Evolutionary conservation across 139 green algal genomes (phyloP).

Genomic region (Tetraselmis chui): DNA sequence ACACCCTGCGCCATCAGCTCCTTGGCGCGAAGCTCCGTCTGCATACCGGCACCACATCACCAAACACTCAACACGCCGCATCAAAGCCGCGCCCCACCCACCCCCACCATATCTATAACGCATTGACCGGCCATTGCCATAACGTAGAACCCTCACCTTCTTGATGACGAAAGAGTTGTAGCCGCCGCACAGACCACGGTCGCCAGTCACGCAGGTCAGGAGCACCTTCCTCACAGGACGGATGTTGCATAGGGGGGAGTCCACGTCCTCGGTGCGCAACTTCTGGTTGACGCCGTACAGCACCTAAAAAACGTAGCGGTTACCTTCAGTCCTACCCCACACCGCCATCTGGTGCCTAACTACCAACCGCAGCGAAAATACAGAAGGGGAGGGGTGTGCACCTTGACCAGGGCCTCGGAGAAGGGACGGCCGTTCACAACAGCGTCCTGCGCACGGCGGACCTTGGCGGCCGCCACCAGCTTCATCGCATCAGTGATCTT

Average conservation of each 20-base stretch:
- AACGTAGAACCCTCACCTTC: constrained; percentile 43
- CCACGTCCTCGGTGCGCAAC: constrained; percentile 91
- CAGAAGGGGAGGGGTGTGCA: constrained; percentile 26
- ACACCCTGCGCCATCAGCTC: constrained; percentile 85
- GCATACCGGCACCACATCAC: constrained; percentile 14
- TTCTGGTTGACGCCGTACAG: constrained; percentile 97
- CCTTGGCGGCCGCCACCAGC: constrained; percentile 89
- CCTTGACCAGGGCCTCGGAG: constrained; percentile 98
- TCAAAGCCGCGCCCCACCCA: too few relatives aligned
- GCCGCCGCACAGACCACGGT: constrained; percentile 96
- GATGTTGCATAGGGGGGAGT: constrained; percentile 86
- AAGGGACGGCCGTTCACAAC: constrained; percentile 96
- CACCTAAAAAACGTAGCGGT: constrained; percentile 43
- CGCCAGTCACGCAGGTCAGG: constrained; percentile 85
- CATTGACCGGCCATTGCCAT: too few relatives aligned
- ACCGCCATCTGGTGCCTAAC: background rate
- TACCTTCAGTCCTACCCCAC: background rate
- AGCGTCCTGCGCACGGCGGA: constrained; percentile 91
- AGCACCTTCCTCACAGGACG: constrained; percentile 92
- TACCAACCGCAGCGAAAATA: background rate
- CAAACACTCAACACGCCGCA: background rate
- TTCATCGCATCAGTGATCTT: constrained; percentile 99
- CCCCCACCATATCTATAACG: too few relatives aligned
- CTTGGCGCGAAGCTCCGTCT: constrained; percentile 71
- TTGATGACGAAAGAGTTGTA: constrained; percentile 98